Base-by-base conservation (phyloP, 2,329 filamentous ascomycete genomes). In the Pseudogymnoascus sp. region DNA sequence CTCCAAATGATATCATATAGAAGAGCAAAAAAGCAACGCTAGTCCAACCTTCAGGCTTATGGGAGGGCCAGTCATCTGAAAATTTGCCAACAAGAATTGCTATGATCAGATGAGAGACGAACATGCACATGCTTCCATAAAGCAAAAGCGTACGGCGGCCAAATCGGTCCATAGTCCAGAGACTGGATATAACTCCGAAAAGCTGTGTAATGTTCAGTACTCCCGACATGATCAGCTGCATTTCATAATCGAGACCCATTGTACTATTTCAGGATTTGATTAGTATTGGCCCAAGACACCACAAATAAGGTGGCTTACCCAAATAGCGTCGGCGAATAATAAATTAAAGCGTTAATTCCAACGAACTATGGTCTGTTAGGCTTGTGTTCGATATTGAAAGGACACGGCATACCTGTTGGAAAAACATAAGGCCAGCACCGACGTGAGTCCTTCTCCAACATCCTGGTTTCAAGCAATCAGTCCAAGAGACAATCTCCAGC, bases 301-400 rank as follows among this genome's bases (percentile, higher is more conserved):
- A 7, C 16, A 40, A 11, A 40, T 9, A 40, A 40, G 12, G 7
- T 40, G 38, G 38, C 38, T 40, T 40, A 40, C 65, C 80, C 70
- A 69, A 87, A 86, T 0, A 88, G 76, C 12, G 84, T 83, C 0
- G 84, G 83, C 23, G 83, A 83, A 72, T 86, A 88, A 74, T 86
- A 86, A 63, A 83, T 82, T 68, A 87, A 78, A 1, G 84, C 79
- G 65, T 83, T 84, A 70, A 83, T 81, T 0, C 80, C 80, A 7
- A 77, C 73, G 43, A 82, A 80, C 42, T 40, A 40, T 40, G 38
- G 38, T 40, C n/a, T 40, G 38, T 40, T 8, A 40, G n/a, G 38
- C 38, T 40, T 3, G 68, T 40, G 16, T 40, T 40, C 11, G n/a
- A 16, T 40, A 40, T 40, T 40, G 38, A 40, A 40, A 40, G 38